Evolutionary conservation across 768 basidiomycete species (phyloP).

Genomic region (Filobasidium wieringae): DNA sequence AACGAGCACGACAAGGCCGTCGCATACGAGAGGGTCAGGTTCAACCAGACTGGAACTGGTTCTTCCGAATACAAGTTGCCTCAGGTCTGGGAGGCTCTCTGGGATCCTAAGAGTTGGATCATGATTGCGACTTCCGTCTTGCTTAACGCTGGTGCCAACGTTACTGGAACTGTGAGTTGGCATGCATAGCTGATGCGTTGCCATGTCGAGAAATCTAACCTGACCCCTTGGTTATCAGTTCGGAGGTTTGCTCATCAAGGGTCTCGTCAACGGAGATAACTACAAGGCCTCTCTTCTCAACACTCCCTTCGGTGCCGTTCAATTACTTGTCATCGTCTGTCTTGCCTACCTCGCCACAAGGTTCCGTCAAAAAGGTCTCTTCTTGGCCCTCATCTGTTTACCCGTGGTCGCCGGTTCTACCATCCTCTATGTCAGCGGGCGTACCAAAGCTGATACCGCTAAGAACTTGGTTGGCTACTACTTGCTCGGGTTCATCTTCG

Average conservation of each 20-base stretch:
- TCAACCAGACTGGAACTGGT: constrained; percentile 36
- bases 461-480: constrained; percentile 34
- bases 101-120: constrained; percentile 28
- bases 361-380: constrained; percentile 24
- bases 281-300: constrained; percentile 22
- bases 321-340: constrained; percentile 25
- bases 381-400: constrained; percentile 19
- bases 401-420: constrained; percentile 27
- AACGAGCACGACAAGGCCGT: constrained; percentile 25
- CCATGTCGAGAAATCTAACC: no score
- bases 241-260: constrained; percentile 43
- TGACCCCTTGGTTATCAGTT: constrained; percentile 22
- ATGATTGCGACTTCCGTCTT: constrained; percentile 36
- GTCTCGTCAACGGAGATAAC: constrained; percentile 20
- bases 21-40: constrained; percentile 32
- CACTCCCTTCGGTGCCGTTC: constrained; percentile 31
- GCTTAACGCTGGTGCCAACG: constrained; percentile 31
- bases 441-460: constrained; percentile 15
- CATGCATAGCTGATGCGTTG: constrained; percentile 18
- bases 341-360: constrained; percentile 22
- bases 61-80: constrained; percentile 31
- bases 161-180: constrained; percentile 4
- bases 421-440: constrained; percentile 24
- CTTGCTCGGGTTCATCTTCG: constrained; percentile 35
- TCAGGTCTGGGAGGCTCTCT: constrained; percentile 25